phyloP scores from a whole-genome alignment of 148 eudicot species.

The Rhododendron ferrugineum region DNA sequence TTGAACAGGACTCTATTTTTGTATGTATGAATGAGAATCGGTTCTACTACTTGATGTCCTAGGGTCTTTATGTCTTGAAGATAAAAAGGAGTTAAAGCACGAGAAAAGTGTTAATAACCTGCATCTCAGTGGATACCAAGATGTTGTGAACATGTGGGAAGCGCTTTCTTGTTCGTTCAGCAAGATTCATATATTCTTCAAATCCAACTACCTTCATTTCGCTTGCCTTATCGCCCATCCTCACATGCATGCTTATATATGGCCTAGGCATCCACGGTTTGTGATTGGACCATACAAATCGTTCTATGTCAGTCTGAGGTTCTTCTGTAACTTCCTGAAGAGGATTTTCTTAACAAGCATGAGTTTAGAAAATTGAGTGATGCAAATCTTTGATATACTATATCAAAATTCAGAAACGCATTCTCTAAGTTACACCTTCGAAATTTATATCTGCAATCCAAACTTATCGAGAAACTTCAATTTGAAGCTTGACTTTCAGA shows the following conservation, averaged over 20 bases:
- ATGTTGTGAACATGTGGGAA: slow-evolving; percentile 67
- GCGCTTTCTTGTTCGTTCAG: slow-evolving; percentile 44
- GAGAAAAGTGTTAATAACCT: slow-evolving; percentile 24
- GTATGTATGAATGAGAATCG: background rate
- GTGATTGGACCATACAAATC: slow-evolving; percentile 78
- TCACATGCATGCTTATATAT: slow-evolving; percentile 80
- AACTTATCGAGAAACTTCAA: background rate
- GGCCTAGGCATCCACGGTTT: slow-evolving; percentile 92
- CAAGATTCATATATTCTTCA: slow-evolving; percentile 81
- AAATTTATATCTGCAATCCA: background rate
- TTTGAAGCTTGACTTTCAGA: background rate
- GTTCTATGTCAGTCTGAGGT: slow-evolving; percentile 45
- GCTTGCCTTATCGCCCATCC: slow-evolving; percentile 96
- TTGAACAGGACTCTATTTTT: background rate
- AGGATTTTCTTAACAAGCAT: background rate
- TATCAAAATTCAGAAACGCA: background rate
- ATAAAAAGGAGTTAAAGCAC: background rate
- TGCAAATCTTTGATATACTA: background rate
- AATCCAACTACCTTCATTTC: slow-evolving; percentile 89
- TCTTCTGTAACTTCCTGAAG: slow-evolving; percentile 31
- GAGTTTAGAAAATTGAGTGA: background rate
- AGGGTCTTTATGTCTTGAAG: background rate
- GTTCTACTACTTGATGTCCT: background rate
- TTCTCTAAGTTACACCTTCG: background rate
- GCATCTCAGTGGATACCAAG: slow-evolving; percentile 98